Conservation (phyloP, 352 stramenopile species). For the Phytopythium ostracodes region DNA sequence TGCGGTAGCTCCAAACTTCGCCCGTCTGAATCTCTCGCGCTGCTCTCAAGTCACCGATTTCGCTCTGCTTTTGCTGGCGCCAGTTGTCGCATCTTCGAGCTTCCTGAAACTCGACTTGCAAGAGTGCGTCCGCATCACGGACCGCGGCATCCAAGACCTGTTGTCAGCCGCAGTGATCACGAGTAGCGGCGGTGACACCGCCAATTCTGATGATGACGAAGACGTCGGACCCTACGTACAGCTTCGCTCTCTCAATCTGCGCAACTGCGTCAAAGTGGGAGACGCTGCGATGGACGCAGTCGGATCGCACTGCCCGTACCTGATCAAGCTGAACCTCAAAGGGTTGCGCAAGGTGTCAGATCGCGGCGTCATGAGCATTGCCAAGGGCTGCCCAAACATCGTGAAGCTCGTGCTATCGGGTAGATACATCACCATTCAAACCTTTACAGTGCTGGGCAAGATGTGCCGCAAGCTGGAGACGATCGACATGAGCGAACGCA, state of each 20-base stretch:
- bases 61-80: constrained; percentile 44
- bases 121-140: constrained; percentile 39
- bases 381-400: constrained; percentile 41
- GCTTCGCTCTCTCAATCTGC: constrained; percentile 42
- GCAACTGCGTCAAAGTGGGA: constrained; percentile 44
- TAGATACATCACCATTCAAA: constrained; percentile 35
- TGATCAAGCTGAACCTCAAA: constrained; percentile 49
- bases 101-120: constrained; percentile 43
- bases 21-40: constrained; percentile 42
- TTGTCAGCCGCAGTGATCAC: constrained; percentile 30
- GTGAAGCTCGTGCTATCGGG: constrained; percentile 47
- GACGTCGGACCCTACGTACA: neutral
- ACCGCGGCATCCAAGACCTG: constrained; percentile 42
- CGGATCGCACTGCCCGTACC: constrained; percentile 23
- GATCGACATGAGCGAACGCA: constrained; percentile 43
- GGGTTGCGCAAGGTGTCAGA: constrained; percentile 60
- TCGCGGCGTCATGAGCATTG: constrained; percentile 34
- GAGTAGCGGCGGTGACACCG: neutral
- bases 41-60: constrained; percentile 56
- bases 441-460: constrained; percentile 51
- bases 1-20: constrained; percentile 13
- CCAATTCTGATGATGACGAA: constrained; percentile 19
- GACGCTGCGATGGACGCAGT: constrained; percentile 37
- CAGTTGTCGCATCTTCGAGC: constrained; percentile 19
- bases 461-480: constrained; percentile 35